Evolutionary conservation across 2,329 filamentous ascomycete genomes (phyloP).

Genomic region (Xylaria sp.): DNA sequence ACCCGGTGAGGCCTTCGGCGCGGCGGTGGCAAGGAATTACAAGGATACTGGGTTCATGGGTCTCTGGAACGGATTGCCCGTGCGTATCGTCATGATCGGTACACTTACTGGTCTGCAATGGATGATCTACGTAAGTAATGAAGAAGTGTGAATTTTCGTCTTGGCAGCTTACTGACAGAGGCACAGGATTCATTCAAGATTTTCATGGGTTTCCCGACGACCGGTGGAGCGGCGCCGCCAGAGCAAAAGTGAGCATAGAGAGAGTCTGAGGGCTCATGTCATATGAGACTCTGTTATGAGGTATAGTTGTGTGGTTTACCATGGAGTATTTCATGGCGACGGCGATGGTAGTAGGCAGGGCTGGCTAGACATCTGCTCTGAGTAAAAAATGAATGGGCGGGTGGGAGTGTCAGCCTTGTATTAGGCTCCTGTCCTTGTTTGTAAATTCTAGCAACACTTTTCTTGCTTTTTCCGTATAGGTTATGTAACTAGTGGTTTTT

Average conservation of each 20-base stretch:
- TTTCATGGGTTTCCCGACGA: slow-evolving; percentile 87
- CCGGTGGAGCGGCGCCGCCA: slow-evolving; percentile 71
- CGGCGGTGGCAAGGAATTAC: slow-evolving; percentile 83
- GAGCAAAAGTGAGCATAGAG: slow-evolving; percentile 58
- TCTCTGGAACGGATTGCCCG: slow-evolving; percentile 91
- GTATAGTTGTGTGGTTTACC: background rate
- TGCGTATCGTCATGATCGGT: slow-evolving; percentile 90
- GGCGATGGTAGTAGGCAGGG: slow-evolving; percentile 1
- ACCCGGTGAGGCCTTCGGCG: slow-evolving; percentile 80
- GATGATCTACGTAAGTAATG: slow-evolving; percentile 82
- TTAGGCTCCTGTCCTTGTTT: background rate
- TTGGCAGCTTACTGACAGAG: slow-evolving; percentile 29
- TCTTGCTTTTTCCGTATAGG: slow-evolving; percentile 7
- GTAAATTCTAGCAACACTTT: slow-evolving; percentile 16
- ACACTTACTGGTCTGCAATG: slow-evolving; percentile 86
- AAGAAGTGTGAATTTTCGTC: slow-evolving; percentile 38
- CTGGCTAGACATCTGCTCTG: background rate
- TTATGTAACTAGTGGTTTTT: background rate
- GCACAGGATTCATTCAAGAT: slow-evolving; percentile 85
- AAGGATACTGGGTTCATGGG: slow-evolving; percentile 85
- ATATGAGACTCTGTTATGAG: background rate
- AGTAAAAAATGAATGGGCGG: background rate
- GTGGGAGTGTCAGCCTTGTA: background rate
- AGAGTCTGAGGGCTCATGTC: background rate
- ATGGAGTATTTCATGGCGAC: slow-evolving; percentile 8